Base-by-base conservation (phyloP, 2,329 filamentous ascomycete genomes). In the Trichoderma breve region DNA sequence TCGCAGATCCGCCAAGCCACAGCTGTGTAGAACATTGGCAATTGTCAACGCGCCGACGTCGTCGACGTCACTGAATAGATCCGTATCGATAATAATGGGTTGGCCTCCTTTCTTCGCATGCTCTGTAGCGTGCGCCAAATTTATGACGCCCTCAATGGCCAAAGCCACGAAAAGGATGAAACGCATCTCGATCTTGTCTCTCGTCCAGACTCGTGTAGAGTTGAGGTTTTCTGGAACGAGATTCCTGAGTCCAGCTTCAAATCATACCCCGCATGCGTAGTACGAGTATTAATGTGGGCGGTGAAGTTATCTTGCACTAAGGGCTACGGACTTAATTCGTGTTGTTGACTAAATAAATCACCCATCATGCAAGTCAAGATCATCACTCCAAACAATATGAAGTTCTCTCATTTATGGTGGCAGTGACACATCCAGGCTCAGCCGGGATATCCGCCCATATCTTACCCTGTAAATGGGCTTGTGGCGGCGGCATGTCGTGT, bases 11-110 rank as follows among this genome's bases (percentile, higher is more conserved):
- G 65, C 65, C 36, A 69, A 26, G 2, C 65, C 55, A 18, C 55
- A 69, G 14, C 34, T 69, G 55, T 69, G 65, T 18, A 69, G 18
- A 14, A 61, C 65, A 21, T 69, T 69, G 2, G 65, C 65, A 47
- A 69, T 60, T 8, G 55, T 26, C 55, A 69, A 61, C 15, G 65
- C 65, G 12, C 65, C 55, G 26, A 69, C 53, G 43, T 69, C 65
- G 18, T 69, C 65, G 15, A 69, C 65, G 21, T 69, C 65, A 28
- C 65, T 69, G 11, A 69, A 69, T 4, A 69, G 55, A 43, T 69
- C 65, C 9, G 65, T 69, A 3, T 69, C 65, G 15, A 69, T 32
- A 8, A 69, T 69, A 24, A 69, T 69, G 1, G 65, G 55, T 11
- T 69, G 65, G 3, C 55, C 36, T 21, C 36, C 18, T 1, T 69